A percentile compares a stretch with the other conserved stretches of the same genome.
Conservation (phyloP, 2,329 filamentous ascomycete species). For the Penicillium sp. region DNA sequence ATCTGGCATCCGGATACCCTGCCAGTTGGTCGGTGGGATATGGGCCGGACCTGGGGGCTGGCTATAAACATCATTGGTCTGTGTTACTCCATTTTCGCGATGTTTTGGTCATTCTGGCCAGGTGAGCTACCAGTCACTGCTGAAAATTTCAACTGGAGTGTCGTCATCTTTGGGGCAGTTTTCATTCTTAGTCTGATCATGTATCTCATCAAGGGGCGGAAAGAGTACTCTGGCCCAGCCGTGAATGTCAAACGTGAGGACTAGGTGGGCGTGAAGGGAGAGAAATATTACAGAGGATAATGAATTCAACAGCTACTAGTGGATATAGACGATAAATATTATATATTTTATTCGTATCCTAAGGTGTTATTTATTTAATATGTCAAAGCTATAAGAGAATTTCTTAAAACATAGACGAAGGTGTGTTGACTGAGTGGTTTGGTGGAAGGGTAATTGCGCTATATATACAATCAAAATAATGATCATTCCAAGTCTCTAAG, state of each 20-base stretch:
- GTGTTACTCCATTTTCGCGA: constrained; percentile 45
- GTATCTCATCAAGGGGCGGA: constrained; percentile 37
- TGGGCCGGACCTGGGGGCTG: constrained; percentile 45
- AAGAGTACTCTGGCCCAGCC: constrained; percentile 34
- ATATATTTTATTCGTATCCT: too few species aligned
- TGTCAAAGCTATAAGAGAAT: too few species aligned
- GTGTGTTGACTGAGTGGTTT: too few species aligned
- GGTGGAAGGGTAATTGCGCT: too few species aligned
- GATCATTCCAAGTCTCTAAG: too few species aligned
- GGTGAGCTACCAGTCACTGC: constrained; percentile 37
- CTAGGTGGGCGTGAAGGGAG: background rate
- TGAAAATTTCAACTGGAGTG: constrained; percentile 52
- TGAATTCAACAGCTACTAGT: too few species aligned
- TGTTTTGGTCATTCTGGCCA: constrained; percentile 53
- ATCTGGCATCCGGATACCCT: constrained; percentile 39
- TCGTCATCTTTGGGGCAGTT: constrained; percentile 45
- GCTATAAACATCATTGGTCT: constrained; percentile 48
- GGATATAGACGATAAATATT: too few species aligned
- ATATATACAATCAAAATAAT: too few species aligned
- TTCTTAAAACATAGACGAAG: too few species aligned
- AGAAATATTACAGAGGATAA: background rate
- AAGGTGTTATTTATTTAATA: too few species aligned
- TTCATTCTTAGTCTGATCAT: constrained; percentile 43
- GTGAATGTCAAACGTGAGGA: constrained; percentile 11
- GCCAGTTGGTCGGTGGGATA: constrained; percentile 42